Conservation (phyloP, 495 filamentous ascomycete genomes). For the Pseudevernia furfuracea region DNA sequence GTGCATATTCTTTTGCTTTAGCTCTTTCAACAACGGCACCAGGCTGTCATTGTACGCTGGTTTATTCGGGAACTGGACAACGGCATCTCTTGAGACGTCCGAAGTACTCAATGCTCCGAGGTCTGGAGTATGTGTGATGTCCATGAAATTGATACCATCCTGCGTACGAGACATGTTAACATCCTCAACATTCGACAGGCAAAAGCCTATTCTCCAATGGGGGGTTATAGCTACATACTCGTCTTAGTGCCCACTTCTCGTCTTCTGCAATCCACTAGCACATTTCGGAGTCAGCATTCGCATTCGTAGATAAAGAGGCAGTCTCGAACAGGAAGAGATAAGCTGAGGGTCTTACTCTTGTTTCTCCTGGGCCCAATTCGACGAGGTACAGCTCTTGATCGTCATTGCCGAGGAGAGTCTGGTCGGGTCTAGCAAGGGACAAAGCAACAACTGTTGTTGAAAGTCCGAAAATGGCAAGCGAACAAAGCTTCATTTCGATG, state of each 20-base stretch:
- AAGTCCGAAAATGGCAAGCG: neutral
- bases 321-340: too few species aligned
- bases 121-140: constrained; percentile 64
- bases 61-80: constrained; percentile 58
- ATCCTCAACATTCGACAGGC: neutral
- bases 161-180: constrained; percentile 28
- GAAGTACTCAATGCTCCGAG: constrained; percentile 29
- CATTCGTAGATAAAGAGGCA: too few species aligned
- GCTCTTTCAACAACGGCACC: constrained; percentile 52
- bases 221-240: constrained; percentile 47
- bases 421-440: constrained; percentile 7
- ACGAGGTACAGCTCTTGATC: constrained; percentile 58
- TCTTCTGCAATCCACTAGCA: constrained; percentile 95
- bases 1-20: constrained; percentile 72
- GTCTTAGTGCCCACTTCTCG: constrained; percentile 83
- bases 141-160: constrained; percentile 87
- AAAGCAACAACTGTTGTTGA: constrained; percentile 10
- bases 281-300: too few species aligned
- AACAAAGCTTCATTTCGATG: constrained; percentile 12
- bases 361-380: constrained; percentile 80
- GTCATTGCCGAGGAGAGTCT: constrained; percentile 14
- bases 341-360: too few species aligned
- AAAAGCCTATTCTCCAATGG: neutral
- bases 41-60: constrained; percentile 60
- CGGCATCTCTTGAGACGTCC: constrained; percentile 32